Percentiles rank a stretch among this genome's conserved stretches.
phyloP scores from a whole-genome alignment of 768 basidiomycete genomes.

The Termitomyces heimii region DNA sequence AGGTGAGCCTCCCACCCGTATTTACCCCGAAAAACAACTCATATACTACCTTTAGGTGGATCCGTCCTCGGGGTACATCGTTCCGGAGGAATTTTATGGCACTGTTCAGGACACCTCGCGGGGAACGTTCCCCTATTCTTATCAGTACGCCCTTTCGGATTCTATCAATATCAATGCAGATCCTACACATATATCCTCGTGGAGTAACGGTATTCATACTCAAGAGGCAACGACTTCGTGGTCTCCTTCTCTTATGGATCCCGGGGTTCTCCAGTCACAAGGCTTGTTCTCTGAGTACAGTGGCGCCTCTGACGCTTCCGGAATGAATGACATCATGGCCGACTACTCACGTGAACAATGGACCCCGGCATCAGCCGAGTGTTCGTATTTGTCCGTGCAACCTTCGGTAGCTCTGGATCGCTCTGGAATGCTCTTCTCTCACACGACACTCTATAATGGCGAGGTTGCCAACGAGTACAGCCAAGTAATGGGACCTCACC shows the following conservation, averaged over 20 bases:
- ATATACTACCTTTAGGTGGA: neutral
- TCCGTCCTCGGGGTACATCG: constrained; percentile 1
- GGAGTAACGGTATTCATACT: constrained; percentile 27
- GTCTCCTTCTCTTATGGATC: constrained; percentile 4
- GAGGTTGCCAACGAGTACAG: constrained; percentile 2
- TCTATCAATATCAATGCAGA: constrained; percentile 5
- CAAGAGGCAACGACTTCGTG: constrained; percentile 3
- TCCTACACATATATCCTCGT: constrained; percentile 27
- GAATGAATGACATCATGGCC: neutral
- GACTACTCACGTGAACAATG: neutral
- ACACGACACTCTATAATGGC: neutral
- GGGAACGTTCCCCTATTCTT: neutral
- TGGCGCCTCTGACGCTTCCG: neutral
- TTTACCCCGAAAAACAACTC: neutral
- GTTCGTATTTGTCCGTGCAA: neutral
- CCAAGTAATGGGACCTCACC: neutral
- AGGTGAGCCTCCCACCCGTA: constrained; percentile 5
- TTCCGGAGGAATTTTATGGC: constrained; percentile 11
- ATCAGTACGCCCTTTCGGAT: constrained; percentile 1
- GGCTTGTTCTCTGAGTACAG: neutral
- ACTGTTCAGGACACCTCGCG: constrained; percentile 8
- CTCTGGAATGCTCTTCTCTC: constrained; percentile 5
- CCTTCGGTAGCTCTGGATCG: neutral
- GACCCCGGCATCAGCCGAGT: neutral
- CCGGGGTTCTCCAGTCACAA: neutral